These are phyloP conservation scores for Podospora pseudopauciseta DNA, from an alignment of 495 filamentous ascomycete species.

Conservation along the genomic window DNA sequence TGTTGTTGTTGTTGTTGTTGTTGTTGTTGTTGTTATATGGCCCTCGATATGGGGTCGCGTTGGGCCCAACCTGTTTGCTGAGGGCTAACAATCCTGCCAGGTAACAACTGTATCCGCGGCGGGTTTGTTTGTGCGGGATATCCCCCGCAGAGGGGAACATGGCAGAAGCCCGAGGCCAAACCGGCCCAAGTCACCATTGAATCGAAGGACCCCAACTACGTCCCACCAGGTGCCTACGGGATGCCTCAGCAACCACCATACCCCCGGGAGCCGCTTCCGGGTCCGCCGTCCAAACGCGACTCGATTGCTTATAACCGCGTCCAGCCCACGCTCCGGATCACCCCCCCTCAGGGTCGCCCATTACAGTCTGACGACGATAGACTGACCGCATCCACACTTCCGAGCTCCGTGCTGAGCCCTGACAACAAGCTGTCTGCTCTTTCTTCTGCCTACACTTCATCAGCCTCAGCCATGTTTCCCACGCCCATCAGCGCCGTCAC, in stretches of 20 bases:
- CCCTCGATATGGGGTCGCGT: slow-evolving; percentile 18
- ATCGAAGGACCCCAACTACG: slow-evolving; percentile 68
- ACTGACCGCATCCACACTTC: slow-evolving; percentile 46
- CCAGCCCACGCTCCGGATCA: slow-evolving; percentile 50
- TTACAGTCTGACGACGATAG: slow-evolving; percentile 49
- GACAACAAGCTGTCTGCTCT: slow-evolving; percentile 54
- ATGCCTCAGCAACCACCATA: slow-evolving; percentile 45
- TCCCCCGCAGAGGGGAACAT: slow-evolving; percentile 60
- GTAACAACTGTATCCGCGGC: slow-evolving; percentile 88
- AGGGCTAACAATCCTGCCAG: slow-evolving; percentile 45
- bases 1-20: not conserved
- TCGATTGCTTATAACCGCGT: slow-evolving; percentile 50
- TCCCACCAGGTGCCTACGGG: slow-evolving; percentile 58
- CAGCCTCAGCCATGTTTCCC: slow-evolving; percentile 44
- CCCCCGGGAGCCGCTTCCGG: slow-evolving; percentile 14
- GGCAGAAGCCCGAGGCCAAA: slow-evolving; percentile 62
- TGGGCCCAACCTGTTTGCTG: slow-evolving; percentile 7
- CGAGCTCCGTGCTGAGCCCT: slow-evolving; percentile 49
- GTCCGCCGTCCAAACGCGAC: slow-evolving; percentile 45
- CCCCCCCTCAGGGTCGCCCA: slow-evolving; percentile 51
- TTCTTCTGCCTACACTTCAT: slow-evolving; percentile 44
- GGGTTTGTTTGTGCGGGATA: slow-evolving; percentile 96
- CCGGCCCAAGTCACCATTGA: slow-evolving; percentile 72
- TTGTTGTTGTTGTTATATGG: slow-evolving; percentile 14
- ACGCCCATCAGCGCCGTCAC: slow-evolving; percentile 52